A percentile compares a stretch with the other conserved stretches of the same genome.
Evolutionary conservation across 1,284 basidiomycete species (phyloP).

Genomic region (Cystobasidium sp.): DNA sequence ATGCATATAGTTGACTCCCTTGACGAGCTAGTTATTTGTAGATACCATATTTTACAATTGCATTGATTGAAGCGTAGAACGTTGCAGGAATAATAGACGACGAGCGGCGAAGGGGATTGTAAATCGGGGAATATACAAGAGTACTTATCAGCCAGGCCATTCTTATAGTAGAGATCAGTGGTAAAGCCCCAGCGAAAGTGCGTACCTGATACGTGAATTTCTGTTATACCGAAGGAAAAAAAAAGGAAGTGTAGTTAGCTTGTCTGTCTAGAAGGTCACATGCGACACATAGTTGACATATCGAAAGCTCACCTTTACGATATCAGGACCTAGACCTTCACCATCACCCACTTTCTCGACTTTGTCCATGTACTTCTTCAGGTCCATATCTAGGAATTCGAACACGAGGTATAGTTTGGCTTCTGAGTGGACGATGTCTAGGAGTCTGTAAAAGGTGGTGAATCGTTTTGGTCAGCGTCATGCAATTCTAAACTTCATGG

Average conservation of each 20-base stretch:
- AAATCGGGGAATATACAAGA: too few species aligned
- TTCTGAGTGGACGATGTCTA: constrained; percentile 97
- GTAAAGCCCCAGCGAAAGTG: not conserved
- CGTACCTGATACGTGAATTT: constrained; percentile 36
- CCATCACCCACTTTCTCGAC: constrained; percentile 53
- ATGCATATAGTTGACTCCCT: constrained; percentile 92
- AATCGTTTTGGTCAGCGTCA: constrained; percentile 2
- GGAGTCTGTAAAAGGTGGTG: constrained; percentile 65
- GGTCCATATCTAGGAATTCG: constrained; percentile 90
- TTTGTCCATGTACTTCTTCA: constrained; percentile 94
- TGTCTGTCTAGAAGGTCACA: not conserved
- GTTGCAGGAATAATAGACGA: too few species aligned
- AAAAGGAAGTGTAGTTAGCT: not conserved
- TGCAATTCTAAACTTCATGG: too few species aligned
- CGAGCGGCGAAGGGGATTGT: too few species aligned
- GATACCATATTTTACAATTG: not conserved
- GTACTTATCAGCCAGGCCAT: too few species aligned
- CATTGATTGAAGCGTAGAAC: too few species aligned
- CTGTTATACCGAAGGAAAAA: not conserved
- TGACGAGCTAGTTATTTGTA: constrained; percentile 67
- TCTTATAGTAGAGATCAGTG: too few species aligned
- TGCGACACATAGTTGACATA: not conserved
- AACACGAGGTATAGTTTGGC: constrained; percentile 96
- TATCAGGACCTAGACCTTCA: constrained; percentile 68
- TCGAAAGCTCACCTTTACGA: constrained; percentile 55